Base-by-base conservation (phyloP, 306 rosid species). In the Leucaena leucocephala region DNA sequence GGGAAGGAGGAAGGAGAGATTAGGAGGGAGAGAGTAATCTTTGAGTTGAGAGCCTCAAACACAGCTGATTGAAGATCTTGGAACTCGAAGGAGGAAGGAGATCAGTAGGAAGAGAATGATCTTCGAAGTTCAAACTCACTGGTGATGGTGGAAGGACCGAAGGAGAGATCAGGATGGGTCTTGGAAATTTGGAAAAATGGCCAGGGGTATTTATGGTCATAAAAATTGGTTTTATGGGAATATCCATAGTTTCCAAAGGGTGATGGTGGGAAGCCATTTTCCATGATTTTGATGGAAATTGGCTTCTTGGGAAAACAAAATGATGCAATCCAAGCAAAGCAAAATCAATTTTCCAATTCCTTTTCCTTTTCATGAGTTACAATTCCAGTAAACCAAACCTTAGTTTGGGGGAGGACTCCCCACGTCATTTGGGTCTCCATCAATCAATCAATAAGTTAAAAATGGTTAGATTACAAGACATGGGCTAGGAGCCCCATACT, bases 361-460 rank as follows among this genome's bases (percentile, higher is more conserved):
- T 49, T 49, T 49, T 49, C 55, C 55, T 49, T 49, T 49, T 49
- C 55, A 4, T 14, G 55, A 5, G 55, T 49, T 14, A 49, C 55
- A 49, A 6, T 14, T 49, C 17, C 7, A 48, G 54, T 49, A 7
- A 49, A 49, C 19, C 55, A 14, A 49, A 49, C 55, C 55, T 49
- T 49, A 15, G n/a, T 49, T 52, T 52, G 21, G 58, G 22, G 22
- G 22, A 49, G 22, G 22, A 17, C 5, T 52, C 22, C 17, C 58
- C 58, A 17, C 58, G 22, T 2, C 22, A 52, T 2, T 16, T 17
- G 21, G 58, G 22, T 52, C 22, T 15, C 21, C 27, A 71, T 71
- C 59, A 68, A 52, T 71, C 59, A 68, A 52, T 50, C 55, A 52
- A 54, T 7, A 7, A 6, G 61, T 54, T 55, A 19, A 55, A 69